A percentile compares a stretch with the other conserved stretches of the same genome.
Evolutionary conservation across 805 yeast species (phyloP).

Genomic region (Ogataea pilisensis): DNA sequence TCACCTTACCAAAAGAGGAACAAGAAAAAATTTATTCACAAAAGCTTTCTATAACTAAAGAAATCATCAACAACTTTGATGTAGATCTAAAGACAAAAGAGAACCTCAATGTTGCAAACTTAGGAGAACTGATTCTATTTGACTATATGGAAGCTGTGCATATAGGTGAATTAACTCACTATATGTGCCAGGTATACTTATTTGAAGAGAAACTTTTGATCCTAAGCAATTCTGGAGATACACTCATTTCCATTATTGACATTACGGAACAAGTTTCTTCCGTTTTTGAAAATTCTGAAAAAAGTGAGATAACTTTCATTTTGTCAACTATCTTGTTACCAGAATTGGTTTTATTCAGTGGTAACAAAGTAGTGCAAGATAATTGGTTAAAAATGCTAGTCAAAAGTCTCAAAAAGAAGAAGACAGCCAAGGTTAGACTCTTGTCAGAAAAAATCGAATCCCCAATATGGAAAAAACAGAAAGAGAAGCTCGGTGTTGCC

Average conservation of each 20-base stretch:
- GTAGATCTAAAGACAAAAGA: slow-evolving; percentile 4
- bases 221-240: slow-evolving; percentile 14
- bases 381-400: slow-evolving; percentile 27
- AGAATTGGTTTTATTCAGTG: slow-evolving; percentile 19
- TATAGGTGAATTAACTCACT: slow-evolving; percentile 3
- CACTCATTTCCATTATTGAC: slow-evolving; percentile 16
- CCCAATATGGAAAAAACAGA: background rate
- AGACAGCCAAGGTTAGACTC: background rate
- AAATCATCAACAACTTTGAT: slow-evolving; percentile 17
- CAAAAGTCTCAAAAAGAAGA: slow-evolving; percentile 15
- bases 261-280: slow-evolving; percentile 23
- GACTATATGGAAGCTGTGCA: slow-evolving; percentile 19
- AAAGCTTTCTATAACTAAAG: slow-evolving; percentile 22
- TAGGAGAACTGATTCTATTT: slow-evolving; percentile 24
- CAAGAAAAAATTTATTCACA: slow-evolving; percentile 12
- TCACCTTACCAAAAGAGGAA: slow-evolving; percentile 15
- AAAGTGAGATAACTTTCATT: slow-evolving; percentile 19
- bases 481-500: slow-evolving; percentile 7
- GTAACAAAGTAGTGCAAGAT: slow-evolving; percentile 20
- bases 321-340: slow-evolving; percentile 23
- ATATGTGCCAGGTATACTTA: slow-evolving; percentile 16
- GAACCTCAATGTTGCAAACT: slow-evolving; percentile 18
- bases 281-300: slow-evolving; percentile 13
- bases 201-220: slow-evolving; percentile 24
- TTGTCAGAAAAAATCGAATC: background rate